These are phyloP conservation scores for Neostapfia colusana DNA, from an alignment of 176 grass and related monocot species.

Conservation along the genomic window DNA sequence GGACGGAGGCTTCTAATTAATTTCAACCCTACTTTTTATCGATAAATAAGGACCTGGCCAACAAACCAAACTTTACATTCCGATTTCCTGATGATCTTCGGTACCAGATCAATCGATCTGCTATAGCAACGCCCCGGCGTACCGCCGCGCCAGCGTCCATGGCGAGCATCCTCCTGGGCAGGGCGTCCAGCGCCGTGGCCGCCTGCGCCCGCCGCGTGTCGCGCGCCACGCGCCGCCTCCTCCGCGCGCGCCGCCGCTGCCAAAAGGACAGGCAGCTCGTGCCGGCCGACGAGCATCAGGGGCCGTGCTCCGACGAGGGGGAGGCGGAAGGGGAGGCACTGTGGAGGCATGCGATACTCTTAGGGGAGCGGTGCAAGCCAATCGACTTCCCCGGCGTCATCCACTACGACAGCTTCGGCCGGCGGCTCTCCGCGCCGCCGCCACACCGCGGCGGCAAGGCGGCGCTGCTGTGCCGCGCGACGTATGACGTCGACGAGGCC, in stretches of 20 bases:
- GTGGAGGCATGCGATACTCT: constrained; percentile 63
- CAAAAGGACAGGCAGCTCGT: not conserved
- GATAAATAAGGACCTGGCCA: not conserved
- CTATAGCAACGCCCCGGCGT: not conserved
- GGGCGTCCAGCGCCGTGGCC: constrained; percentile 29
- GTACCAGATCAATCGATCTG: not conserved
- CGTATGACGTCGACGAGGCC: constrained; percentile 4
- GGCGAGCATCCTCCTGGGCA: constrained; percentile 21
- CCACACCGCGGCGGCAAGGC: not conserved
- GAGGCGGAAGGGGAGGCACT: constrained; percentile 2
- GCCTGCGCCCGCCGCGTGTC: constrained; percentile 33
- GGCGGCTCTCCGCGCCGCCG: constrained; percentile 18
- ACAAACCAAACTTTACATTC: not conserved
- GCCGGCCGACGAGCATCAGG: constrained; percentile 11
- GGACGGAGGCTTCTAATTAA: not conserved
- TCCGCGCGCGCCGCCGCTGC: constrained; percentile 7
- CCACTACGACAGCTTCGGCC: constrained; percentile 56
- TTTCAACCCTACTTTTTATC: not conserved
- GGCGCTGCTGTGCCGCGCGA: constrained; percentile 21
- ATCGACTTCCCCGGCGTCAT: constrained; percentile 57
- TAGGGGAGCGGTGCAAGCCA: constrained; percentile 57
- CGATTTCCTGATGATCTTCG: not conserved
- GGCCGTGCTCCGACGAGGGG: not conserved
- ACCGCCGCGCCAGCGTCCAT: not conserved
- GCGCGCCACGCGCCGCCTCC: constrained; percentile 39